Conservation (phyloP, 768 basidiomycete genomes). For the Rickenella mellea region DNA sequence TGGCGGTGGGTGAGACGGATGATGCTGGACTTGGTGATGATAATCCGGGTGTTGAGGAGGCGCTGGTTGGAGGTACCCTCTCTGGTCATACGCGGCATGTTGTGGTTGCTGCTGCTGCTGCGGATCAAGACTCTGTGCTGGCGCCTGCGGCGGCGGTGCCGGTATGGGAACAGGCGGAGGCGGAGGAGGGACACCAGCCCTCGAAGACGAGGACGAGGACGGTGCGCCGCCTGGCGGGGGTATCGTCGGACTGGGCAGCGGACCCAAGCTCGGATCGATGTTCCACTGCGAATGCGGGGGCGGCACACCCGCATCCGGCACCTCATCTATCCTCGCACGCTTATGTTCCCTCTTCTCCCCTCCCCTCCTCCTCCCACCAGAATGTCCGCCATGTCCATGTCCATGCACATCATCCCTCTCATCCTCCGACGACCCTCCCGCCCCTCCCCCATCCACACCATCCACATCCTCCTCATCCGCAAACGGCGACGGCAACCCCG, state of each 20-base stretch:
- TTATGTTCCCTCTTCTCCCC: constrained; percentile 8
- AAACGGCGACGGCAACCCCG: neutral
- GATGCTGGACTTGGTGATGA: no score
- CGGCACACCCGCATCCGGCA: neutral
- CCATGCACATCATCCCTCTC: constrained; percentile 8
- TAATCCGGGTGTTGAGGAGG: neutral
- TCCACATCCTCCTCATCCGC: constrained; percentile 1
- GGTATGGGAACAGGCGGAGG: neutral
- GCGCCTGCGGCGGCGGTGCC: neutral
- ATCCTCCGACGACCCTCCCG: constrained; percentile 2
- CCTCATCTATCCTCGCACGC: constrained; percentile 9
- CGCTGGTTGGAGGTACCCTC: no score
- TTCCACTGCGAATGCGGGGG: neutral
- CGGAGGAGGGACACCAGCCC: neutral
- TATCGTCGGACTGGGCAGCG: no score
- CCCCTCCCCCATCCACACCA: constrained; percentile 1
- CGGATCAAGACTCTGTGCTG: neutral
- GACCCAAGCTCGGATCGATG: neutral
- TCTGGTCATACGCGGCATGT: no score
- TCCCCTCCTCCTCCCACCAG: constrained; percentile 11
- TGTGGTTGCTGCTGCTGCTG: neutral
- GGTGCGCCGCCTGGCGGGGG: no score
- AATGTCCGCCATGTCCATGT: constrained; percentile 11
- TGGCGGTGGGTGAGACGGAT: no score
- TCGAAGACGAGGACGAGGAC: no score